Base-by-base conservation (phyloP, 106 monocot genomes). In the Dendrobium huoshanense region DNA sequence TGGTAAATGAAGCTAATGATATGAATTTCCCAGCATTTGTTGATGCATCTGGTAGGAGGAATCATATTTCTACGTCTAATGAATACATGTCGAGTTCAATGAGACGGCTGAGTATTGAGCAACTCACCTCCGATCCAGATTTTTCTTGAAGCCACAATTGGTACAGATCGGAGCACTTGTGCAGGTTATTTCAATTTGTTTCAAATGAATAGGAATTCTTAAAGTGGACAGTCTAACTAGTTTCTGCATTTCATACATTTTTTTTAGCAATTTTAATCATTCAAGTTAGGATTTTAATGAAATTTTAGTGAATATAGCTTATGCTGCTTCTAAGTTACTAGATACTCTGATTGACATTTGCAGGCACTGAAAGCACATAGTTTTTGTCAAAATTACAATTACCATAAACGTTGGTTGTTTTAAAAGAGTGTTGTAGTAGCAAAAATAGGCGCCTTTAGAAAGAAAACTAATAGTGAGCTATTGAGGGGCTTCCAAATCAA, bases 41-140 rank as follows among this genome's bases (percentile, higher is more conserved):
- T 55, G 37, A 79, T 22, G 67, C 82, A 27, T 81, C 43, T 78
- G 85, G 80, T 77, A 82, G 90, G 65, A 49, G 84, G 31, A 68
- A 7, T 49, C 67, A 55, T 2, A 79, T 84, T 18, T 70, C 42
- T 54, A 58, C 67, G n/a, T 75, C 87, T 56, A 65, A 84, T 81
- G 78, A 70, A 17, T 43, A 43, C 65, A 81, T 79, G 73, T 31
- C 74, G n/a, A 81, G 78, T 61, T 84, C 81, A 18, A 84, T 84
- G 84, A 84, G 84, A 58, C 24, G 73, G 70, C 29, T 84, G 20
- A 87, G 78, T 29, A 43, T 79, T 4, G 81, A 81, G 5, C 54
- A 72, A 54, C 75, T 84, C 13, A 72, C 75, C 13, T 84, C 82
- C 7, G 78, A 84, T n/a, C 65, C 51, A 41, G 77, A 77, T 13